Evolutionary conservation across 2,329 filamentous ascomycete genomes (phyloP).

Genomic region (Sclerotinia spermophila): DNA sequence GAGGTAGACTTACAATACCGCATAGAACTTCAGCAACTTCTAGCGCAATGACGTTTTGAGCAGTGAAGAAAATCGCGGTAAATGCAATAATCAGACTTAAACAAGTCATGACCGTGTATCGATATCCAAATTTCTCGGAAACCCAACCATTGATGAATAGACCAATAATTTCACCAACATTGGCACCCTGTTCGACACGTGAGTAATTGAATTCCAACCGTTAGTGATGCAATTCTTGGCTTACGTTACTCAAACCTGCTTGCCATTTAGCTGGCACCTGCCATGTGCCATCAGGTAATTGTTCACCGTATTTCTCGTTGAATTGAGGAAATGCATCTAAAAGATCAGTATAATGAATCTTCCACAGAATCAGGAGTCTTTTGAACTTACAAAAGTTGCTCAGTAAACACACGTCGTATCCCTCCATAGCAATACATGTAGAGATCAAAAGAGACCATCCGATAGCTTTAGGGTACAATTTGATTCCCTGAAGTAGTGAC

Average conservation of each 20-base stretch:
- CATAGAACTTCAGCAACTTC: slow-evolving; percentile 48
- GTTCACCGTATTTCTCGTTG: slow-evolving; percentile 36
- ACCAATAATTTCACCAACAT: slow-evolving; percentile 42
- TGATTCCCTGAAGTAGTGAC: slow-evolving; percentile 26
- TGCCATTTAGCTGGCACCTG: slow-evolving; percentile 36
- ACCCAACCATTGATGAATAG: slow-evolving; percentile 47
- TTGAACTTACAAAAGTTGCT: slow-evolving; percentile 37
- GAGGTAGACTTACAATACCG: slow-evolving; percentile 33
- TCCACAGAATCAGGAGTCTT: neutral
- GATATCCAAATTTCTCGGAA: slow-evolving; percentile 43
- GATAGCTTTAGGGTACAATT: slow-evolving; percentile 29
- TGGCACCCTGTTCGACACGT: slow-evolving; percentile 24
- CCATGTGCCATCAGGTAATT: slow-evolving; percentile 19
- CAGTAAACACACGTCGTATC: slow-evolving; percentile 40
- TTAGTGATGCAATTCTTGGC: neutral
- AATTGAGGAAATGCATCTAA: slow-evolving; percentile 37
- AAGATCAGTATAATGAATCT: slow-evolving; percentile 27
- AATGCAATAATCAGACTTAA: slow-evolving; percentile 40
- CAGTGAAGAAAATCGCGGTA: slow-evolving; percentile 51
- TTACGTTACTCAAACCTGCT: slow-evolving; percentile 32
- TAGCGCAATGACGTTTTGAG: slow-evolving; percentile 44
- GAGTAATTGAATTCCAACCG: neutral
- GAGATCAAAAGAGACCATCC: slow-evolving; percentile 40
- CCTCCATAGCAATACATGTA: slow-evolving; percentile 43
- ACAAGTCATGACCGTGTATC: slow-evolving; percentile 37